Evolutionary conservation across 2,329 filamentous ascomycete species (phyloP).

Genomic region (Sphaerulina populicola): DNA sequence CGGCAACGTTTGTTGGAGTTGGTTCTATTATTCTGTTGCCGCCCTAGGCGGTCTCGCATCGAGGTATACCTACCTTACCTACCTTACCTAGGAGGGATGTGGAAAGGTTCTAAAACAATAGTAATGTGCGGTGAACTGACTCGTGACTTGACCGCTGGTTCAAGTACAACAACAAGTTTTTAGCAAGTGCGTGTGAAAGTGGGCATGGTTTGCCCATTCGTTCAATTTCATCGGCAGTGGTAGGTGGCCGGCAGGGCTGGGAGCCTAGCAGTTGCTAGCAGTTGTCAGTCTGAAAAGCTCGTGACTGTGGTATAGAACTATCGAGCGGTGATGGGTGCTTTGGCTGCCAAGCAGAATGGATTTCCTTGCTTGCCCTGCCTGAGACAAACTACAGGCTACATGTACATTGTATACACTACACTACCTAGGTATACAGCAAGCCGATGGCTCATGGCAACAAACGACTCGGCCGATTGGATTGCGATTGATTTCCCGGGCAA

Average conservation of each 20-base stretch:
- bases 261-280: neutral
- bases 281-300: too few relatives aligned
- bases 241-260: neutral
- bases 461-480: too few relatives aligned
- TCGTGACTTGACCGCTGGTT: neutral
- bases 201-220: neutral
- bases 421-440: too few relatives aligned
- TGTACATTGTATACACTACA: too few relatives aligned
- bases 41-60: neutral
- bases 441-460: too few relatives aligned
- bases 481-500: too few relatives aligned
- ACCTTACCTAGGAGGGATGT: neutral
- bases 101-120: neutral
- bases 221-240: neutral
- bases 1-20: neutral
- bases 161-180: too few relatives aligned
- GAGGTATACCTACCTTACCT: neutral
- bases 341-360: too few relatives aligned
- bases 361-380: too few relatives aligned
- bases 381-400: too few relatives aligned
- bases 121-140: slow-evolving; percentile 8
- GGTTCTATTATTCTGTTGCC: neutral
- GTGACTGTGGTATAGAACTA: neutral
- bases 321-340: neutral
- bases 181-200: neutral